Conservation (phyloP, 2,329 filamentous ascomycete genomes). For the Ampelomyces quisqualis region DNA sequence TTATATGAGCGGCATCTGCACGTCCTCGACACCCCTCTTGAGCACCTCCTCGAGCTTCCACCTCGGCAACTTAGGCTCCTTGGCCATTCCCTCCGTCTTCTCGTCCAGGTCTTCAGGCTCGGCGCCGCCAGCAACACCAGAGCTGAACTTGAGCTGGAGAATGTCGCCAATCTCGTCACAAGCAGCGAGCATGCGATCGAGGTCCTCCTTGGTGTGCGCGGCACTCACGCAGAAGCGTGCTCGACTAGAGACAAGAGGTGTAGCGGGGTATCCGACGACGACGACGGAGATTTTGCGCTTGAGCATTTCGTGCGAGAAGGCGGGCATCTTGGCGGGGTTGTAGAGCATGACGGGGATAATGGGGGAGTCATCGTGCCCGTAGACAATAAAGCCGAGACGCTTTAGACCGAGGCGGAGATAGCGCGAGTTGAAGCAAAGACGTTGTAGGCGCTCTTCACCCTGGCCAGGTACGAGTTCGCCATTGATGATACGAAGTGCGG, state of each 20-base stretch:
- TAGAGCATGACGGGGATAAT: constrained; percentile 94
- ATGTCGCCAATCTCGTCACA: constrained; percentile 93
- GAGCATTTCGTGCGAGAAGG: constrained; percentile 98
- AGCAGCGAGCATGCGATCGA: constrained; percentile 83
- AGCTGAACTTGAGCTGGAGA: constrained; percentile 95
- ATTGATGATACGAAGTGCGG: constrained; percentile 82
- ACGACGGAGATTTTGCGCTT: constrained; percentile 97
- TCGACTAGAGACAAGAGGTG: constrained; percentile 89
- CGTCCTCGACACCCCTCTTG: constrained; percentile 70
- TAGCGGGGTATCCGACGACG: constrained; percentile 95
- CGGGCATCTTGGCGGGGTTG: constrained; percentile 98
- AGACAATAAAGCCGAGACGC: constrained; percentile 93
- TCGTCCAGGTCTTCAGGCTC: constrained; percentile 77
- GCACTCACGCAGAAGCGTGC: constrained; percentile 95
- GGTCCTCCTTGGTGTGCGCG: constrained; percentile 96
- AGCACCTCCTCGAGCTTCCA: constrained; percentile 79
- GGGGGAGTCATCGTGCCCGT: constrained; percentile 95
- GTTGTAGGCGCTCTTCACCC: constrained; percentile 91
- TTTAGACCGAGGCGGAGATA: constrained; percentile 98
- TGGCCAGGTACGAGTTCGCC: constrained; percentile 87
- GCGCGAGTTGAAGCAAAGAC: constrained; percentile 95
- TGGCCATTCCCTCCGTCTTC: constrained; percentile 49
- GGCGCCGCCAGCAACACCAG: constrained; percentile 85
- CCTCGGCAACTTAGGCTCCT: constrained; percentile 64
- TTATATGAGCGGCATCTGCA: constrained; percentile 70